A percentile compares a stretch with the other conserved stretches of the same genome.
phyloP scores from a whole-genome alignment of 2,329 filamentous ascomycete species.

The Fusarium proliferatum region DNA sequence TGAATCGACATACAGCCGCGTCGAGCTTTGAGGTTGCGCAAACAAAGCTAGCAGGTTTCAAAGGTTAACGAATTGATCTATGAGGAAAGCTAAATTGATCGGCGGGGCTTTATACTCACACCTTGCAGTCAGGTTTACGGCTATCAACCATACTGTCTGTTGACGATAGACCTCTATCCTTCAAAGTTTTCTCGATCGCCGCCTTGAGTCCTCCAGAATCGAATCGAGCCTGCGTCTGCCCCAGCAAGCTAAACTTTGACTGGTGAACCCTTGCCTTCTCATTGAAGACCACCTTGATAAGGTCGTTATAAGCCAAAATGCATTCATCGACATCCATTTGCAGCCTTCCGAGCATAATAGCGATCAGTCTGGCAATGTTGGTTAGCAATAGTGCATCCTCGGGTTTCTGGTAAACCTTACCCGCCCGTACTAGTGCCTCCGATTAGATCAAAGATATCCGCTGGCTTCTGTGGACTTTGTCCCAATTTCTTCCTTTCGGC shows the following conservation, averaged over 20 bases:
- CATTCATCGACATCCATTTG: neutral
- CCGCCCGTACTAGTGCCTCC: constrained; percentile 10
- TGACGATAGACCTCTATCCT: neutral
- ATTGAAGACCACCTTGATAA: neutral
- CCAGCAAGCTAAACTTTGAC: neutral
- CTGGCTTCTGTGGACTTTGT: neutral
- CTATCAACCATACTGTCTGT: neutral
- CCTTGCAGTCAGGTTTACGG: neutral
- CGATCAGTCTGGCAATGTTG: neutral
- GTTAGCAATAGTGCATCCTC: neutral
- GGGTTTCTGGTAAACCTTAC: neutral
- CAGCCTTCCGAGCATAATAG: constrained; percentile 1
- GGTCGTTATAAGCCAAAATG: neutral
- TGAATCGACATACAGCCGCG: neutral
- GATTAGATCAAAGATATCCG: constrained; percentile 2
- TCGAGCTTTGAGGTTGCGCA: neutral
- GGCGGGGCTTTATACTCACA: neutral
- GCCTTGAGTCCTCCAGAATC: neutral
- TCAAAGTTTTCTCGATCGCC: neutral
- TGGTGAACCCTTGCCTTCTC: neutral
- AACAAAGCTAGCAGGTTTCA: neutral
- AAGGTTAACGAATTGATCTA: neutral
- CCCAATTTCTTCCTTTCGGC: fast-evolving
- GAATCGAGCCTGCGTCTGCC: neutral
- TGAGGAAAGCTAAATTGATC: too few species aligned